Evolutionary conservation across 352 stramenopile species (phyloP).

Genomic region (Saprolegnia parasitica): DNA sequence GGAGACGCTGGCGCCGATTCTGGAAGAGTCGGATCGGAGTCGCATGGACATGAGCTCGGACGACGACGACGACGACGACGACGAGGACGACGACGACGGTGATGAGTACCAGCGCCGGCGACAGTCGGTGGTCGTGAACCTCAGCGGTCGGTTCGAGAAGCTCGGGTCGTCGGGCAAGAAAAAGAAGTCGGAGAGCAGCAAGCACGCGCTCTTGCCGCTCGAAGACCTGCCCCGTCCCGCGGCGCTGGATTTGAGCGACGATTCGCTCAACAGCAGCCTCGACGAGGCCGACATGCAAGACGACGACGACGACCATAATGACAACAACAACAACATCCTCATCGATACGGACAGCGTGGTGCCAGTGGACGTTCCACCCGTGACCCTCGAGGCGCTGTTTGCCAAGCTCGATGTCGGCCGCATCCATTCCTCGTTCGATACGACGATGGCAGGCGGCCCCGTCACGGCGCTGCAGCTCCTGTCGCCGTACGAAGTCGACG

Average conservation of each 20-base stretch:
- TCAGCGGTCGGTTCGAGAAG: conserved; percentile 67
- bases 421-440: not conserved
- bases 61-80: conserved; percentile 33
- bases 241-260: conserved; percentile 7
- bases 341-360: not conserved
- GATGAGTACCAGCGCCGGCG: conserved; percentile 47
- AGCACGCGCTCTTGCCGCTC: not conserved
- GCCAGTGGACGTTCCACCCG: not conserved
- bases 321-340: too few relatives aligned
- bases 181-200: not conserved
- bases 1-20: conserved; percentile 8
- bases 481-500: conserved; percentile 12
- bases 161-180: conserved; percentile 38
- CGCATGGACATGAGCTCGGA: conserved; percentile 16
- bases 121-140: conserved; percentile 64
- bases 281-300: conserved; percentile 15
- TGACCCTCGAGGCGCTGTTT: not conserved
- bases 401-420: not conserved
- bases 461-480: not conserved
- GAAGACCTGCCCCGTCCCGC: not conserved
- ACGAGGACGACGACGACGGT: conserved; percentile 47
- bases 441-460: not conserved
- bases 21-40: not conserved
- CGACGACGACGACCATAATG: too few relatives aligned
- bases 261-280: not conserved